A percentile compares a stretch with the other conserved stretches of the same genome.
Evolutionary conservation across 1,284 basidiomycete genomes (phyloP).

Genomic region (Cystobasidiaceae sp.): DNA sequence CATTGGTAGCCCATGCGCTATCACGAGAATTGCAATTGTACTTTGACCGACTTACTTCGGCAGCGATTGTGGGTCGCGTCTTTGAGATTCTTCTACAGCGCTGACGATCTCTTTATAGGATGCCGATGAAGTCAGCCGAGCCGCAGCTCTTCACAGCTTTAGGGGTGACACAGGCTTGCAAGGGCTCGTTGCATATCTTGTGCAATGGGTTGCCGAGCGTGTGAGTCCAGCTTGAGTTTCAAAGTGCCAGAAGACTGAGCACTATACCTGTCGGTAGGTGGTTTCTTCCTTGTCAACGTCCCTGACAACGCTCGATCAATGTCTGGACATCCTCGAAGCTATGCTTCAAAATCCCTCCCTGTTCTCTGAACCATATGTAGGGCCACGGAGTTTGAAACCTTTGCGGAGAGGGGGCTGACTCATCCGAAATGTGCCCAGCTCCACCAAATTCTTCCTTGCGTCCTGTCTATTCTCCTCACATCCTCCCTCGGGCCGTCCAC

Average conservation of each 20-base stretch:
- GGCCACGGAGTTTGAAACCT: constrained; percentile 45
- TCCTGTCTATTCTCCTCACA: constrained; percentile 70
- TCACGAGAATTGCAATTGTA: constrained; percentile 93
- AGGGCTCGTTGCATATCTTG: constrained; percentile 88
- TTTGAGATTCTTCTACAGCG: constrained; percentile 47
- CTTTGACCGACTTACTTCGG: constrained; percentile 83
- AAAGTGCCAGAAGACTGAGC: constrained; percentile 57
- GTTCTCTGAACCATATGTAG: constrained; percentile 93
- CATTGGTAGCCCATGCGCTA: constrained; percentile 77
- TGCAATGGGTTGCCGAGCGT: constrained; percentile 87
- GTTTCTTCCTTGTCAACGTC: constrained; percentile 50
- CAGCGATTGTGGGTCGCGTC: constrained; percentile 62
- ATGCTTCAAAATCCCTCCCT: constrained; percentile 76
- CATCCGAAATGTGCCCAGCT: constrained; percentile 54
- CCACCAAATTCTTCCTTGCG: constrained; percentile 89
- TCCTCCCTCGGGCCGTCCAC: constrained; percentile 50
- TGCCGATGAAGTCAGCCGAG: constrained; percentile 56
- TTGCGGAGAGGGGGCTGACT: neutral
- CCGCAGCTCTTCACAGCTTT: constrained; percentile 83
- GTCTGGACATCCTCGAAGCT: constrained; percentile 74
- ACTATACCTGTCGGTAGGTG: no score
- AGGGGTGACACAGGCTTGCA: constrained; percentile 86
- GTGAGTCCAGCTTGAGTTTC: constrained; percentile 58
- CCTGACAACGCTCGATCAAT: constrained; percentile 64
- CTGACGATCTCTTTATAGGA: constrained; percentile 37